These are phyloP conservation scores for Bryoglossum gracile DNA, from an alignment of 495 filamentous ascomycete species.

Conservation along the genomic window DNA sequence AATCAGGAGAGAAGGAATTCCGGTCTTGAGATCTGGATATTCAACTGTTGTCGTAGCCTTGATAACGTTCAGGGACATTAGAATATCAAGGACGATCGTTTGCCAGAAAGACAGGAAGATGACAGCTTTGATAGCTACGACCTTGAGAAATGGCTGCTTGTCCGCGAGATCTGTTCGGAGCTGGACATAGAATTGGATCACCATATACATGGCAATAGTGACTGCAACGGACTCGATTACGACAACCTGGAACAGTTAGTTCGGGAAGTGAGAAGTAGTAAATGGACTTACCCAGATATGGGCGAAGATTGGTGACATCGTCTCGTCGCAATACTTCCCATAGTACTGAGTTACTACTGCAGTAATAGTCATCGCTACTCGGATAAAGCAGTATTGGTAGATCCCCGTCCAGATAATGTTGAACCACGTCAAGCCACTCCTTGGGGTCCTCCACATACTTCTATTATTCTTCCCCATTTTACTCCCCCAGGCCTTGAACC, in stretches of 20 bases:
- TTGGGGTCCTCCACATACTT: slow-evolving; percentile 64
- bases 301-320: slow-evolving; percentile 67
- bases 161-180: slow-evolving; percentile 59
- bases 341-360: slow-evolving; percentile 65
- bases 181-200: slow-evolving; percentile 87
- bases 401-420: slow-evolving; percentile 84
- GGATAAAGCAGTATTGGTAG: slow-evolving; percentile 87
- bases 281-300: slow-evolving; percentile 67
- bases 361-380: slow-evolving; percentile 75
- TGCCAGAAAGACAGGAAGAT: slow-evolving; percentile 97
- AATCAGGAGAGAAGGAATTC: slow-evolving; percentile 70
- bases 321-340: slow-evolving; percentile 69
- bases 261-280: background rate
- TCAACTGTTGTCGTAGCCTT: slow-evolving; percentile 53
- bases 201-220: slow-evolving; percentile 82
- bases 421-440: slow-evolving; percentile 88
- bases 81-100: slow-evolving; percentile 59
- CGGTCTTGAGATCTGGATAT: slow-evolving; percentile 70
- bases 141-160: slow-evolving; percentile 72
- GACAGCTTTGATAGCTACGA: slow-evolving; percentile 84
- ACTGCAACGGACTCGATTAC: slow-evolving; percentile 66
- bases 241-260: slow-evolving; percentile 43
- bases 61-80: slow-evolving; percentile 55
- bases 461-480: slow-evolving; percentile 56
- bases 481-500: slow-evolving; percentile 61